A percentile compares a stretch with the other conserved stretches of the same genome.
Conservation (phyloP, 306 rosid species). For the Arachis stenosperma region DNA sequence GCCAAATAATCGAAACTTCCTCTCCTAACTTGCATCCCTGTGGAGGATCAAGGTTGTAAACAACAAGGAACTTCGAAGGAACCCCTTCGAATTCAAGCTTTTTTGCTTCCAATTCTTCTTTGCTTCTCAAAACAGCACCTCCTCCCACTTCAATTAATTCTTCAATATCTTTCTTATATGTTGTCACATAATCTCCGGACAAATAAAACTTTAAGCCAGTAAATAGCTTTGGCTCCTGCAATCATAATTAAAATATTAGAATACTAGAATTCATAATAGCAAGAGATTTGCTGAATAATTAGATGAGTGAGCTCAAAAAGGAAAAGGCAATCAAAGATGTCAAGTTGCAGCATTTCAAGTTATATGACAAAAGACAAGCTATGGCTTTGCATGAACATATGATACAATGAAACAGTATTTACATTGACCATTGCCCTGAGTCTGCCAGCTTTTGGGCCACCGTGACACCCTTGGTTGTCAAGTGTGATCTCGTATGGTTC, state of each 20-base stretch:
- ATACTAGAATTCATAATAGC: not conserved
- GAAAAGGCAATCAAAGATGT: not conserved
- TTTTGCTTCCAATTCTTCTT: conserved; percentile 51
- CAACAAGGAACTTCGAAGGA: conserved; percentile 54
- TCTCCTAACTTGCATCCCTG: conserved; percentile 76
- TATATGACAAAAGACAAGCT: conserved; percentile 23
- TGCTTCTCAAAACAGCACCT: conserved; percentile 59
- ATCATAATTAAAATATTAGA: conserved; percentile 30
- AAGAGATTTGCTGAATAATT: conserved; percentile 8
- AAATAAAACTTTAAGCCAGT: conserved; percentile 67
- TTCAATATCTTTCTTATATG: conserved; percentile 68
- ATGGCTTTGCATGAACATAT: conserved; percentile 28
- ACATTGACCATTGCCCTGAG: conserved; percentile 62
- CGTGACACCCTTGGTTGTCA: conserved; percentile 79
- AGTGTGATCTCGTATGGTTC: conserved; percentile 75
- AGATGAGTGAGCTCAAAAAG: not conserved
- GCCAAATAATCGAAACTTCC: conserved; percentile 84
- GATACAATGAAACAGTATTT: conserved; percentile 38
- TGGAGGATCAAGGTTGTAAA: conserved; percentile 85
- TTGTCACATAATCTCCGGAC: conserved; percentile 62
- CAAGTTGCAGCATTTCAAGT: conserved; percentile 10
- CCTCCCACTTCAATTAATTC: conserved; percentile 73
- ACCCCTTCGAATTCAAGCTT: conserved; percentile 30
- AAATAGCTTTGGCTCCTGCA: conserved; percentile 76
- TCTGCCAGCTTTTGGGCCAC: conserved; percentile 91